Evolutionary conservation across 176 grass and related monocot genomes (phyloP).

Genomic region (Olyra latifolia): DNA sequence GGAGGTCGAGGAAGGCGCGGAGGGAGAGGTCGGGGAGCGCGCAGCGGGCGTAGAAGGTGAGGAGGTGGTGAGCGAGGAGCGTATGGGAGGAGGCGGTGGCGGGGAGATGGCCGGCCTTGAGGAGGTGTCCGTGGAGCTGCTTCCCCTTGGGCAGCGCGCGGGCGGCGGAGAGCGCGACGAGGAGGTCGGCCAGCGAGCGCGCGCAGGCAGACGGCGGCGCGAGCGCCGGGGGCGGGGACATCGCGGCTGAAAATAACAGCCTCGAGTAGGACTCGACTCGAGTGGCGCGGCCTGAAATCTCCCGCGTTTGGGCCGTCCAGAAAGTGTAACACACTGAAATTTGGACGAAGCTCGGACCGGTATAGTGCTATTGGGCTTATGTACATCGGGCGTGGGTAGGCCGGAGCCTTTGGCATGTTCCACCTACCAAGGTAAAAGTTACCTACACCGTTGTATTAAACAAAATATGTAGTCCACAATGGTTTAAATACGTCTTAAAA

Average conservation of each 20-base stretch:
- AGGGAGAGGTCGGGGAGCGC: slow-evolving; percentile 60
- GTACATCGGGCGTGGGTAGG: background rate
- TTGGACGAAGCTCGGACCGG: background rate
- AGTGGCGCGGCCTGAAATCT: background rate
- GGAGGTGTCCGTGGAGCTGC: slow-evolving; percentile 74
- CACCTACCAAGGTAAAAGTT: no score
- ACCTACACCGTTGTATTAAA: no score
- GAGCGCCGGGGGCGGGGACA: slow-evolving; percentile 10
- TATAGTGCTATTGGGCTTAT: background rate
- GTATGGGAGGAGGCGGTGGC: slow-evolving; percentile 49
- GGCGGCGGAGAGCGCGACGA: slow-evolving; percentile 58
- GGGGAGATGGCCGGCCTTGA: slow-evolving; percentile 71
- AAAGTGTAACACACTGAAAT: background rate
- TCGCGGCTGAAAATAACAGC: background rate
- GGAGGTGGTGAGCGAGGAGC: slow-evolving; percentile 74
- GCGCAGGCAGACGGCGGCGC: slow-evolving; percentile 27
- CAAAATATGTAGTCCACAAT: no score
- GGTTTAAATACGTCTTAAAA: no score
- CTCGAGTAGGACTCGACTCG: background rate
- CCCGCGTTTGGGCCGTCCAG: background rate
- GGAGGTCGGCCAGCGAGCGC: slow-evolving; percentile 42
- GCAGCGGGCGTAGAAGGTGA: slow-evolving; percentile 85
- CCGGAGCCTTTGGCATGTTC: no score
- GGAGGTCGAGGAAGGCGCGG: slow-evolving; percentile 70
- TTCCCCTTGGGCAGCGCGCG: slow-evolving; percentile 72